Base-by-base conservation (phyloP, 73 alveolate species). In the Paramecium primaurelia region DNA sequence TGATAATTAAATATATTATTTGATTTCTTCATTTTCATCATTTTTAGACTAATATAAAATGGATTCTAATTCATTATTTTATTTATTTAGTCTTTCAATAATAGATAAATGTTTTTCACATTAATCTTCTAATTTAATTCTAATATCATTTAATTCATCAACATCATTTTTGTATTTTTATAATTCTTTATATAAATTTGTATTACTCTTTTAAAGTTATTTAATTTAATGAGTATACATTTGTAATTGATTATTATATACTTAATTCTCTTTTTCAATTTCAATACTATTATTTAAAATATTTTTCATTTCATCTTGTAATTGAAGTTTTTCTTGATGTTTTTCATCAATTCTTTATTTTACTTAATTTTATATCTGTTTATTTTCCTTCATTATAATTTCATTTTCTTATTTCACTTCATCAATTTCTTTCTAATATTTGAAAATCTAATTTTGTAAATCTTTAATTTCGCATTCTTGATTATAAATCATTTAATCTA, bases 231-330 rank as follows among this genome's bases (percentile, higher is more conserved):
- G 87, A 12, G 87, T 40, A 12, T 80, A 80, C 22, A 32, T 22
- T 47, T 80, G 26, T 12, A 45, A 47, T 20, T 44, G n/a, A 32
- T 34, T 26, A 14, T 34, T 80, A 12, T 40, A 80, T 14, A 32
- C 71, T 45, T 40, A 47, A 80, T 80, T 80, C 16, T 80, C 91
- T 36, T 80, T 80, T 64, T 80, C 91, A 25, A 49, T 44, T 49
- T 80, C 71, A 45, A 80, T 80, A 18, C 91, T 80, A 16, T 25
- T 45, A 80, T 80, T 80, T 0, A 80, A 22, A 25, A 80, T 25
- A 25, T 80, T 80, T 7, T 59, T 49, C 75, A 80, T 28, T 80
- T 80, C 91, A 80, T 80, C 73, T 36, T 80, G 45, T 1, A 80
- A 32, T 22, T 47, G 6, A 3, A 80, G 8, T 26, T 80, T 80